phyloP scores from a whole-genome alignment of 805 yeast species.

The Candida vartiovaarae region DNA sequence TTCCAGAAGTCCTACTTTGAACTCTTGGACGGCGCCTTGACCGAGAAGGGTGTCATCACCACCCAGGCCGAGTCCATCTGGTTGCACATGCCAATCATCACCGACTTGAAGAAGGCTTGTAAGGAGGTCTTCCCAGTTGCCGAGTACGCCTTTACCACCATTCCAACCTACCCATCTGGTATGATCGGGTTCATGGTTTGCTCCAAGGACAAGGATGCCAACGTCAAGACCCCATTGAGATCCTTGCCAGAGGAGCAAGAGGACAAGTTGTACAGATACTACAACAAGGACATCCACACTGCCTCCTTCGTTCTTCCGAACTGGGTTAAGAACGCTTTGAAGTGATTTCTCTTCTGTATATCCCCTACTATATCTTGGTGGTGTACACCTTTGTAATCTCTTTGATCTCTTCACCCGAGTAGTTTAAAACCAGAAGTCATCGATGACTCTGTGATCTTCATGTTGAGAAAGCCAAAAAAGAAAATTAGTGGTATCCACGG shows the following conservation, averaged over 20 bases:
- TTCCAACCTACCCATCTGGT: constrained; percentile 97
- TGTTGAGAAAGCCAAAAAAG: too few species aligned
- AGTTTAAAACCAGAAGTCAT: too few species aligned
- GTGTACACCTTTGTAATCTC: too few species aligned
- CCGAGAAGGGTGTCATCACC: constrained; percentile 84
- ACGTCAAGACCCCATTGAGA: constrained; percentile 67
- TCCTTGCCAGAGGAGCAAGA: constrained; percentile 56
- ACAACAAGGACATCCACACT: constrained; percentile 74
- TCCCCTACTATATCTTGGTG: background rate
- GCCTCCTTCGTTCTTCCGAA: constrained; percentile 91
- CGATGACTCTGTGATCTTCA: too few species aligned
- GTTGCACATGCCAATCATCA: constrained; percentile 81
- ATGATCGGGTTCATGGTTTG: constrained; percentile 98
- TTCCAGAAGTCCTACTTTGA: constrained; percentile 91
- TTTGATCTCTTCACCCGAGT: too few species aligned
- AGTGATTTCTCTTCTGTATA: constrained; percentile 4
- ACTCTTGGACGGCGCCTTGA: constrained; percentile 78
- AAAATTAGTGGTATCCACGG: too few species aligned
- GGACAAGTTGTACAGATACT: constrained; percentile 63
- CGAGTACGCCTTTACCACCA: constrained; percentile 84
- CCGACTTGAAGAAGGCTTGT: constrained; percentile 77
- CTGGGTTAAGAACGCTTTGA: constrained; percentile 54
- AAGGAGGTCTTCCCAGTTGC: constrained; percentile 82
- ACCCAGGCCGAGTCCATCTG: constrained; percentile 96
- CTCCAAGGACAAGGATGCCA: constrained; percentile 59